Conservation (phyloP, 176 grass and related monocot species). For the Pontederia paniculata region DNA sequence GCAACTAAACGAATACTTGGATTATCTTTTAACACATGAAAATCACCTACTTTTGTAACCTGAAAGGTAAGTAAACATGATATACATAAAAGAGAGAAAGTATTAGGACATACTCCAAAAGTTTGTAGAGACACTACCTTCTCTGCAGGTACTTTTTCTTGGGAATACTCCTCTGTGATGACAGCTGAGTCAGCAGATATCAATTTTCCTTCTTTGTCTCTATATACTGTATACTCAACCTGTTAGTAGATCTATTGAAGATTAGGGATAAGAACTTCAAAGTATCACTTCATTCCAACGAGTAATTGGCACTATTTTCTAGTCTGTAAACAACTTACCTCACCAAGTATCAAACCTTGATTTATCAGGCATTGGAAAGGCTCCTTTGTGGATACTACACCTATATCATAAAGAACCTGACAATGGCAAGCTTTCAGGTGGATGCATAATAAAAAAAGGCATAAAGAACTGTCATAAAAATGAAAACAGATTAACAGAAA, state of each 20-base stretch:
- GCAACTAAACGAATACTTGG: constrained; percentile 54
- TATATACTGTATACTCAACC: constrained; percentile 89
- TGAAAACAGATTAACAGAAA: too few relatives aligned
- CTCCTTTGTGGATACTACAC: constrained; percentile 87
- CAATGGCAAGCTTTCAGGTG: background rate
- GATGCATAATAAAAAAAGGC: constrained; percentile 6
- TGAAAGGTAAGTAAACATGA: constrained; percentile 20
- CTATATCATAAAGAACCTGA: constrained; percentile 95
- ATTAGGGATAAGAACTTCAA: constrained; percentile 6
- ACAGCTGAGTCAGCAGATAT: constrained; percentile 58
- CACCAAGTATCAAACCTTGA: constrained; percentile 96
- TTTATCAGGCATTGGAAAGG: constrained; percentile 97
- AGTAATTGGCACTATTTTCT: background rate
- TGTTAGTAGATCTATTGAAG: constrained; percentile 32
- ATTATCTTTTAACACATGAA: constrained; percentile 80
- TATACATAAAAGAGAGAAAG: background rate
- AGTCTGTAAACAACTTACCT: constrained; percentile 31
- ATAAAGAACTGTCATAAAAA: too few relatives aligned
- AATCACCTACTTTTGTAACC: constrained; percentile 82
- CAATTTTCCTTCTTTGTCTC: constrained; percentile 58
- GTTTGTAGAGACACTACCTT: constrained; percentile 37
- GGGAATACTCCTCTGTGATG: constrained; percentile 42
- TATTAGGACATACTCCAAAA: constrained; percentile 5
- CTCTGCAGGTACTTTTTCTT: constrained; percentile 75
- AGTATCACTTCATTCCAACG: constrained; percentile 4